Conservation (phyloP, 805 yeast genomes). For the Saturnispora sekii region DNA sequence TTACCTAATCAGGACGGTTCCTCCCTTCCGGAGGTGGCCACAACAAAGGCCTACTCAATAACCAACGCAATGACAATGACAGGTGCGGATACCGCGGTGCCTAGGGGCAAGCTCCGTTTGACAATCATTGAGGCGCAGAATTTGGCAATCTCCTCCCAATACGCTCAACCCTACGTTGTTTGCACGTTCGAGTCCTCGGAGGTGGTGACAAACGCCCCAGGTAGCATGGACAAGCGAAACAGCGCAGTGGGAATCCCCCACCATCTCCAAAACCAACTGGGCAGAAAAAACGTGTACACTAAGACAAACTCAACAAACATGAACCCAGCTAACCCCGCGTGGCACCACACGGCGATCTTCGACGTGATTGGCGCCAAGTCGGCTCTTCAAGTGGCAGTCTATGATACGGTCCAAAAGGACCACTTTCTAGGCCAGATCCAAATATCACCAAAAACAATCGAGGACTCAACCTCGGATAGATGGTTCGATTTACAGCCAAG, state of each 20-base stretch:
- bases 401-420: slow-evolving; percentile 77
- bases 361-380: slow-evolving; percentile 83
- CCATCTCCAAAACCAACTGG: slow-evolving; percentile 20
- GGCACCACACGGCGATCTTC: slow-evolving; percentile 90
- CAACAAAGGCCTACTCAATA: slow-evolving; percentile 11
- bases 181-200: slow-evolving; percentile 90
- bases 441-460: slow-evolving; percentile 51
- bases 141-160: slow-evolving; percentile 43
- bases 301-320: slow-evolving; percentile 1
- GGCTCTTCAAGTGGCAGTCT: slow-evolving; percentile 82
- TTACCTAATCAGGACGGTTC: not conserved
- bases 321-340: slow-evolving; percentile 54
- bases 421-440: slow-evolving; percentile 79
- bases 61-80: slow-evolving; percentile 16
- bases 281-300: slow-evolving; percentile 12
- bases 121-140: slow-evolving; percentile 73
- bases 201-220: slow-evolving; percentile 77
- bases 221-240: slow-evolving; percentile 25
- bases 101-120: slow-evolving; percentile 77
- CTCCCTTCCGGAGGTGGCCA: not conserved
- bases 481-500: slow-evolving; percentile 76
- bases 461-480: slow-evolving; percentile 39
- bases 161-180: slow-evolving; percentile 76
- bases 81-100: slow-evolving; percentile 29
- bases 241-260: slow-evolving; percentile 2